Evolutionary conservation across 805 yeast genomes (phyloP), one percentile per base, ranked within the genome.

Genomic region (Saccharomycopsis vini): DNA sequence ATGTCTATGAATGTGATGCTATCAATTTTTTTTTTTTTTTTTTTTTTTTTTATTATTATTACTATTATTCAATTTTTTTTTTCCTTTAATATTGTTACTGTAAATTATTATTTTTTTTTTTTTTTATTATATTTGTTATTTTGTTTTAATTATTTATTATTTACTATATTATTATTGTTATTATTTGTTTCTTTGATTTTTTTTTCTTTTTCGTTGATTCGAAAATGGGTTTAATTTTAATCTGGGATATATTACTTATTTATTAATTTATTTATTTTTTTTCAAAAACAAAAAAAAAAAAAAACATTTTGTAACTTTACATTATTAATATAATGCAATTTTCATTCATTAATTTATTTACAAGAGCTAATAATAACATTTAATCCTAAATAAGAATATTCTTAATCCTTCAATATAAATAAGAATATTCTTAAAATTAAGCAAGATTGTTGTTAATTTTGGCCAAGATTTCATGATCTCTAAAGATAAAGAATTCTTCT

Each of bases 401-500:
- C n/a, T n/a, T n/a, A n/a, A n/a, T n/a, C n/a, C n/a, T n/a, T n/a
- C n/a, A n/a, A n/a, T n/a, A n/a, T n/a, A n/a, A n/a, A n/a, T n/a
- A n/a, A n/a, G n/a, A n/a, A n/a, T n/a, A n/a, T 28, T 28, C 31
- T 13, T 13, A n/a, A n/a, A n/a, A 28, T 13, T 13, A n/a, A n/a
- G n/a, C n/a, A 13, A 28, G 36, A 10, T 33, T 12, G 36, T 79
- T 79, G 59, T 52, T 44, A 52, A 92, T 78, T 73, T 87, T 90
- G 59, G 97, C 98, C 59, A 92, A 76, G 63, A 90, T 85, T 68
- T 90, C 98, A 58, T 84, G 71, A 68, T 92, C 97, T 64, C 95
- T 83, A 77, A 84, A 88, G 55, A 84, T 72, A 58, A 71, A 79
- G 61, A 77, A 72, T 23, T 62, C 83, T 56, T 89, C 95, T 49